Evolutionary conservation across 75 land plant genomes (phyloP).

Genomic region (Picea sitchensis): DNA sequence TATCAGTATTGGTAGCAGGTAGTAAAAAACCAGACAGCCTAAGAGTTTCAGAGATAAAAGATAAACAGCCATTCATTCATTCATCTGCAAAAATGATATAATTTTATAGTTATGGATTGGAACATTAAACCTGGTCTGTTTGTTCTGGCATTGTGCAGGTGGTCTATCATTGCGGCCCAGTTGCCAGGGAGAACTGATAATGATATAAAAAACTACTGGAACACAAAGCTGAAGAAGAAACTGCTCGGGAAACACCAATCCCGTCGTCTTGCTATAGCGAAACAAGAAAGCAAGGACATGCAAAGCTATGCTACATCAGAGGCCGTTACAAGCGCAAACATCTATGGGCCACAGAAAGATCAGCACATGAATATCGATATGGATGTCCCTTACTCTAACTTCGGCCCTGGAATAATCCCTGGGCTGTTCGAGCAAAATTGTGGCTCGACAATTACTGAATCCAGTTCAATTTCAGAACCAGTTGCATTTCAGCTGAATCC

Average conservation of each 20-base stretch:
- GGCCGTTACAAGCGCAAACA: not conserved
- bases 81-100: slow-evolving; percentile 20
- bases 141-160: slow-evolving; percentile 43
- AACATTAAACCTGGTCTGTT: slow-evolving; percentile 34
- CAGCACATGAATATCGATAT: slow-evolving; percentile 2
- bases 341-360: not conserved
- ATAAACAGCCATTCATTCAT: not conserved
- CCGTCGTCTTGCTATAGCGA: slow-evolving; percentile 4
- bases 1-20: slow-evolving; percentile 75
- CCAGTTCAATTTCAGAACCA: not conserved
- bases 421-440: not conserved
- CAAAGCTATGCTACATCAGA: slow-evolving; percentile 6
- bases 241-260: slow-evolving; percentile 40
- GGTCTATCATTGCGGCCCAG: slow-evolving; percentile 91
- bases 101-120: slow-evolving; percentile 37
- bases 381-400: not conserved
- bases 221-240: slow-evolving; percentile 97
- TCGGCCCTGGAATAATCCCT: not conserved
- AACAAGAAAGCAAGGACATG: not conserved
- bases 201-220: slow-evolving; percentile 98
- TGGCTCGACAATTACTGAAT: not conserved
- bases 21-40: no score
- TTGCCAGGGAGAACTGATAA: slow-evolving; percentile 95
- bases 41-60: no score
- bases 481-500: not conserved